Evolutionary conservation across 2,329 filamentous ascomycete genomes (phyloP).

Genomic region (Paraphaeosphaeria sporulosa): DNA sequence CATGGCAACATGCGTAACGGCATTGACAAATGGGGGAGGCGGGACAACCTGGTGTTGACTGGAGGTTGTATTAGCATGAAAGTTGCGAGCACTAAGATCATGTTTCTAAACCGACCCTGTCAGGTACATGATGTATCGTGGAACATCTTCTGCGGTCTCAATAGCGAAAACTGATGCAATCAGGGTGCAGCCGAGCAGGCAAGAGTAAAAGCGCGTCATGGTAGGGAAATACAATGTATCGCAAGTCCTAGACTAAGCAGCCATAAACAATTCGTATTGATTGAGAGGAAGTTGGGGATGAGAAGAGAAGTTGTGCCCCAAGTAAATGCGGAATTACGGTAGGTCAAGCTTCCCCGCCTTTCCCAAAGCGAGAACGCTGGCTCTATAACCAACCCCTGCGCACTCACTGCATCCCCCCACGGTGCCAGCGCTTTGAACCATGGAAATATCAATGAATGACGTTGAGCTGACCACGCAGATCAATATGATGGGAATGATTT

Average conservation of each 20-base stretch:
- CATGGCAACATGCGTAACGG: constrained; percentile 38
- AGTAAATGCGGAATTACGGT: neutral
- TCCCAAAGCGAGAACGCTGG: neutral
- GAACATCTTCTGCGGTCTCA: neutral
- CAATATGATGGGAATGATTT: too few relatives aligned
- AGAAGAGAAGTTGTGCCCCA: neutral
- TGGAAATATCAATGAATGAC: too few relatives aligned
- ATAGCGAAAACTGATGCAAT: neutral
- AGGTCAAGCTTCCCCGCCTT: constrained; percentile 5
- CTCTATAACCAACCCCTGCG: neutral
- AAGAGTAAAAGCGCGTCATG: neutral
- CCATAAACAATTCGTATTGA: neutral
- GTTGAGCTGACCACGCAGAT: too few relatives aligned
- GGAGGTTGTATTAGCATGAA: neutral
- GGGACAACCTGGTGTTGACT: constrained; percentile 42
- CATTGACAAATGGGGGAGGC: constrained; percentile 24
- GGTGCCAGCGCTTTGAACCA: too few relatives aligned
- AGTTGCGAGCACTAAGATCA: neutral
- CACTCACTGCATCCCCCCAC: neutral
- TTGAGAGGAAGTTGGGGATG: neutral
- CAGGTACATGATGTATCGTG: constrained; percentile 26
- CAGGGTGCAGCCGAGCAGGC: neutral
- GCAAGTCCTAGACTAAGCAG: too few relatives aligned
- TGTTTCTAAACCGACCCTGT: constrained; percentile 19
- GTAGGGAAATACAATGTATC: too few relatives aligned